phyloP scores from a whole-genome alignment of 2,329 filamentous ascomycete species.

The Boeremia lycopersici region DNA sequence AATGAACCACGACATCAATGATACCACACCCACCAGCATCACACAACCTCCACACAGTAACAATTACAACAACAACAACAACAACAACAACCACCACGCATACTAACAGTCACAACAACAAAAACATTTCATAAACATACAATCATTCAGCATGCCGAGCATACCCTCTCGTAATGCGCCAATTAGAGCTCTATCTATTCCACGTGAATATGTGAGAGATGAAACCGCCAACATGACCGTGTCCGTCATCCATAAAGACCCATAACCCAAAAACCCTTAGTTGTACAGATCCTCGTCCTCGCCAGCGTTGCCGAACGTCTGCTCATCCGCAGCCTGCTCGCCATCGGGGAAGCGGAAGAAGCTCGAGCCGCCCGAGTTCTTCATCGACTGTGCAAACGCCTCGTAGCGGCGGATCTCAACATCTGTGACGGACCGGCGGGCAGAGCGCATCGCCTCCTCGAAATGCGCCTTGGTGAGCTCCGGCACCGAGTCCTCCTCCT shows the following conservation, averaged over 20 bases:
- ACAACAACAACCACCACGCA: not conserved
- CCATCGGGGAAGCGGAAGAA: slow-evolving; percentile 92
- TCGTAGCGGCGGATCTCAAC: slow-evolving; percentile 98
- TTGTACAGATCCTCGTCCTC: slow-evolving; percentile 98
- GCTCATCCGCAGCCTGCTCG: slow-evolving; percentile 54
- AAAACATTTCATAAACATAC: not conserved
- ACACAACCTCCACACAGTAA: not conserved
- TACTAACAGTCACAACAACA: not conserved
- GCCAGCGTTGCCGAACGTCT: slow-evolving; percentile 78
- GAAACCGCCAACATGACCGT: slow-evolving; percentile 18
- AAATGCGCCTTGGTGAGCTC: slow-evolving; percentile 97
- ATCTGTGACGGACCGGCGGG: slow-evolving; percentile 90
- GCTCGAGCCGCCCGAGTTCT: slow-evolving; percentile 92
- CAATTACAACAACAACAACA: not conserved
- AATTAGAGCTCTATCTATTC: slow-evolving; percentile 30
- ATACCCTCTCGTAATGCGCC: slow-evolving; percentile 11
- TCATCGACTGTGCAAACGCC: slow-evolving; percentile 98
- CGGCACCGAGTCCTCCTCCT: slow-evolving; percentile 89
- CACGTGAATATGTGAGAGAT: slow-evolving; percentile 12
- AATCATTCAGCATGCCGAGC: slow-evolving; percentile 2
- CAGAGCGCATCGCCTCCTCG: slow-evolving; percentile 96
- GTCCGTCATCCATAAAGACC: slow-evolving; percentile 24
- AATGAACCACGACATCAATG: not conserved
- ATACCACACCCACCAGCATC: not conserved
- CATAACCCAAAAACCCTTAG: slow-evolving; percentile 57